phyloP scores from a whole-genome alignment of 768 basidiomycete species.

The Russula foetens region DNA sequence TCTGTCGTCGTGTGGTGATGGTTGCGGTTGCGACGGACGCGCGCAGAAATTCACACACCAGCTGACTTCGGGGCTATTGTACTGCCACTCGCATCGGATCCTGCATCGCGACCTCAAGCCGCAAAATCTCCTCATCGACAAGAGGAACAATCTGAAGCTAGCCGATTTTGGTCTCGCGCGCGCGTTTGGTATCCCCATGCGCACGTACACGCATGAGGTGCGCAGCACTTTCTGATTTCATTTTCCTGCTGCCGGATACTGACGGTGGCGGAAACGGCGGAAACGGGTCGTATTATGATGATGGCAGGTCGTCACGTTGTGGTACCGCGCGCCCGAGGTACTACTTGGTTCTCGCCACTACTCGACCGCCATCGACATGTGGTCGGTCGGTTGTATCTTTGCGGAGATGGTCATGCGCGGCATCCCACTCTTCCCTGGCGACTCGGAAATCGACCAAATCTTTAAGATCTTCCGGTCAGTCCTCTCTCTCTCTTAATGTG shows the following conservation, averaged over 20 bases:
- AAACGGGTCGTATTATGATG: background rate
- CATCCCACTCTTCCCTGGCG: constrained; percentile 89
- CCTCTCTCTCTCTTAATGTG: background rate
- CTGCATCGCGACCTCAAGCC: constrained; percentile 52
- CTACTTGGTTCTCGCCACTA: constrained; percentile 94
- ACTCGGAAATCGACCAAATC: constrained; percentile 99
- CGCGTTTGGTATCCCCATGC: constrained; percentile 91
- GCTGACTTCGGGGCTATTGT: constrained; percentile 78
- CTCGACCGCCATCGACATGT: constrained; percentile 98
- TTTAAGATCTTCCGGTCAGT: constrained; percentile 96
- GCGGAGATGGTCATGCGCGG: constrained; percentile 97
- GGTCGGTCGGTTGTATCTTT: constrained; percentile 99
- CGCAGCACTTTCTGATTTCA: constrained; percentile 19
- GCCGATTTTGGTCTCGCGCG: constrained; percentile 51
- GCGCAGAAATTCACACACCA: constrained; percentile 93
- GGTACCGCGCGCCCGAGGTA: constrained; percentile 99
- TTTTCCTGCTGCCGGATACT: background rate
- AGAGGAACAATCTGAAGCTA: constrained; percentile 44
- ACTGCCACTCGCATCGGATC: constrained; percentile 48
- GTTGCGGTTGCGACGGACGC: constrained; percentile 7
- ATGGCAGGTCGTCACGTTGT: constrained; percentile 92
- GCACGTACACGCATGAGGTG: constrained; percentile 99
- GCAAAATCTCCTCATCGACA: constrained; percentile 48
- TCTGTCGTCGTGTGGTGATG: background rate
- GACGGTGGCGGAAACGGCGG: background rate